Conservation (phyloP, 768 basidiomycete species). For the Boletales sp. region DNA sequence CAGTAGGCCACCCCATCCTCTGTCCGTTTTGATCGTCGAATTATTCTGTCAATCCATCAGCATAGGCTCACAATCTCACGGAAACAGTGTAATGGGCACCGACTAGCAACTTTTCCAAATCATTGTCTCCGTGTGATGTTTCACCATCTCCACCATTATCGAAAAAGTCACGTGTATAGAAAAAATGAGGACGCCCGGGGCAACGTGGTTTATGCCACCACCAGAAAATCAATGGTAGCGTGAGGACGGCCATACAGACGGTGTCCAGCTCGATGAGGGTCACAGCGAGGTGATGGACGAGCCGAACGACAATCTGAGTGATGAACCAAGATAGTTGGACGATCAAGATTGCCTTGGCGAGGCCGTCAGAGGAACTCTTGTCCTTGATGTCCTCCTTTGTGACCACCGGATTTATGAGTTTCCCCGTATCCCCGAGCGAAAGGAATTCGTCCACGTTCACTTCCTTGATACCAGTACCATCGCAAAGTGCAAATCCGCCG, state of each 20-base stretch:
- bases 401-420: neutral
- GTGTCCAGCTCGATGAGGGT: slow-evolving; percentile 1
- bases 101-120: neutral
- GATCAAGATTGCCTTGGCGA: neutral
- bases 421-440: neutral
- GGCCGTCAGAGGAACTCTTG: too few relatives aligned
- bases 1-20: neutral
- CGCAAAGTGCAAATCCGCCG: neutral
- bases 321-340: slow-evolving; percentile 1
- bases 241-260: neutral
- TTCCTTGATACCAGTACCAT: neutral
- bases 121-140: neutral
- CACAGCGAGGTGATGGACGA: neutral
- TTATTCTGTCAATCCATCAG: neutral
- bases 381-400: neutral
- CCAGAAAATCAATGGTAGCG: neutral
- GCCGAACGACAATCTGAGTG: neutral
- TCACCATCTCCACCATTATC: neutral
- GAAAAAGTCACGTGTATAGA: neutral
- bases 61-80: neutral
- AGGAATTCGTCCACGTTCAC: neutral
- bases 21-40: neutral
- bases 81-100: too few relatives aligned
- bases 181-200: neutral
- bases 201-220: neutral